Evolutionary conservation across 768 basidiomycete species (phyloP).

Genomic region (Agaricus blazei): DNA sequence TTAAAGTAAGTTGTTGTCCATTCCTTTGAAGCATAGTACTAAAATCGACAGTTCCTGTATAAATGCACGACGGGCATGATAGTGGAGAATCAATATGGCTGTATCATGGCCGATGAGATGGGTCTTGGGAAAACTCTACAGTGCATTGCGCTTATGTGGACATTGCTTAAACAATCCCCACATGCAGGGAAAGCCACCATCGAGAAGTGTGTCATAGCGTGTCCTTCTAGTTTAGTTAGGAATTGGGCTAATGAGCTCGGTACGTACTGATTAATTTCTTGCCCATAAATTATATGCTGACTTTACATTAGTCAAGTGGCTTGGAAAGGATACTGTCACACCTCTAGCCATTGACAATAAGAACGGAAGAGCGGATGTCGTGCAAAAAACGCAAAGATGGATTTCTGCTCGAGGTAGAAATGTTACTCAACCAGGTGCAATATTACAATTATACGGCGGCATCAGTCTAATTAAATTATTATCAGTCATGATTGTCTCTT

Average conservation of each 20-base stretch:
- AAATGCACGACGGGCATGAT: constrained; percentile 92
- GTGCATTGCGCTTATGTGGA: constrained; percentile 95
- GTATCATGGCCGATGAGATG: constrained; percentile 99
- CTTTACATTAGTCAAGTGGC: constrained; percentile 79
- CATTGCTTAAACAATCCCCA: constrained; percentile 91
- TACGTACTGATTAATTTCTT: constrained; percentile 26
- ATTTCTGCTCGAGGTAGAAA: constrained; percentile 84
- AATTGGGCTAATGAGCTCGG: constrained; percentile 99
- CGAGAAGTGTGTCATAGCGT: constrained; percentile 96
- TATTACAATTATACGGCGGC: neutral
- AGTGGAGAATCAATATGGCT: constrained; percentile 86
- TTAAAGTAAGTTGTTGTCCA: constrained; percentile 60
- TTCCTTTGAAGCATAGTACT: constrained; percentile 7
- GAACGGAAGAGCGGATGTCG: constrained; percentile 75
- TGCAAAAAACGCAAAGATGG: constrained; percentile 83
- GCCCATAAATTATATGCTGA: neutral
- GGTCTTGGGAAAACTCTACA: constrained; percentile 96
- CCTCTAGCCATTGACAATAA: constrained; percentile 90
- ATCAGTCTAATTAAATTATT: constrained; percentile 1
- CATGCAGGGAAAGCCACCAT: constrained; percentile 81
- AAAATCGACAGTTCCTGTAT: constrained; percentile 77
- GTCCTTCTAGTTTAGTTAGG: constrained; percentile 93
- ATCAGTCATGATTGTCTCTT: constrained; percentile 96
- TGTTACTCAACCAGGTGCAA: constrained; percentile 83
- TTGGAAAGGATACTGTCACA: constrained; percentile 80